Evolutionary conservation across 2,329 filamentous ascomycete species (phyloP), one percentile per base, ranked within the genome.

Genomic region (Nakataea oryzae): DNA sequence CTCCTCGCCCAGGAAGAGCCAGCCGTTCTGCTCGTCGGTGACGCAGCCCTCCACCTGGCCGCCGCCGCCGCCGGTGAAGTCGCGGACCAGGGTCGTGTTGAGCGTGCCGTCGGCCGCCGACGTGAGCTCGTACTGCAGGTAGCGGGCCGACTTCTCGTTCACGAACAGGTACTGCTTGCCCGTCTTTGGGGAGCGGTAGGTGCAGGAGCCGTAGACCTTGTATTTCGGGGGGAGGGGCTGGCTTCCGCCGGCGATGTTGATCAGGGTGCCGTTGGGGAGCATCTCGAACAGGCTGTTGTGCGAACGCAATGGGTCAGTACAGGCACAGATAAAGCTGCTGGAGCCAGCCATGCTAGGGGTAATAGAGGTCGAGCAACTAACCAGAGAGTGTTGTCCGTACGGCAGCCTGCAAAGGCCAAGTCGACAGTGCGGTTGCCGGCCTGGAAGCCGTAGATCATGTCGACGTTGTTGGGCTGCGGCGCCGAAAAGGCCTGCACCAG

Each of bases 31-130:
- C 27, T 83, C 79, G 61, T 83, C 81, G 0, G 75, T 69, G 0
- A 83, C 81, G 59, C 81, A 83, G 4, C 81, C 81, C 67, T 83
- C 81, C 1, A 81, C 79, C 64, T 84, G 80, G 3, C 79, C 78
- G 2, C 80, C 79, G 3, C 76, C 77, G 3, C 81, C 81, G 0
- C 75, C 79, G 2, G 72, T 75, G 60, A 83, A 83, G 50, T 76
- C 75, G n/a, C 80, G 75, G 2, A 83, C 78, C 1, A 84, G 74
- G 0, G 70, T 74, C 0, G 79, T 80, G 34, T 76, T 67, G 1
- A 83, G 73, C 1, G 74, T 74, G 7, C 75, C 75, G 32, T 78
- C 70, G 3, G 70, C 34, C 5, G 72, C 72, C 0, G 76, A 71
- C 0, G 75, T 75, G 1, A 83, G 70, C 63, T 81, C 78, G 63